Base-by-base conservation (phyloP, 495 filamentous ascomycete genomes). In the Thermothielavioides terrestris region DNA sequence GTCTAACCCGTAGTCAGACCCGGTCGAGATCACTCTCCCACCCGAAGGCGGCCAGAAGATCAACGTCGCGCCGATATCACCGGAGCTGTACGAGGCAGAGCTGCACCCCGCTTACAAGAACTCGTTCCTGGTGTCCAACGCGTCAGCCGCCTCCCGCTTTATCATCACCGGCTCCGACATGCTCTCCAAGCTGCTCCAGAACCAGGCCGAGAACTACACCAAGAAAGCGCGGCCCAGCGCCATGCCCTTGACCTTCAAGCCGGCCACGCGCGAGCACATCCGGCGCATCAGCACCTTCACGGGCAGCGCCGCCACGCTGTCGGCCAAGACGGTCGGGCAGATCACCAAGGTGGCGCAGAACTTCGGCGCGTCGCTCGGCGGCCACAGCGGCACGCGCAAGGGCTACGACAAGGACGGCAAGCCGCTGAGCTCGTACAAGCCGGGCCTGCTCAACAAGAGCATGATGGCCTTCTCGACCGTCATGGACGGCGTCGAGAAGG, bases 401-500 rank as follows among this genome's bases (percentile, higher is more conserved):
- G 77, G 77, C 1, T 73, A 71, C 23, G 82, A 82, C 31, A 76
- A 76, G n/a, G 76, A 86, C 57, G 79, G 80, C 11, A 77, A 79
- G 34, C 74, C 78, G n/a, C 59, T 76, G 15, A 69, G 75, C 0
- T 69, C 72, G 12, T 89, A 88, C 65, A 94, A 95, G 65, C 91
- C 92, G 0, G 91, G 92, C 6, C 68, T 98, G 22, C 63, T 98
- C 51, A 97, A 98, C 66, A 97, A 96, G 69, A 86, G 81, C 30
- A 71, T 98, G 72, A 95, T 98, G 67, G 92, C 92, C 0, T 98
- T 97, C 63, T 83, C 82, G n/a, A 97, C 92, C 0, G 77, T 98
- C 37, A 87, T 88, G 27, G 92, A 98, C 63, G 91, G 91, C 28
- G 84, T 97, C 42, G 89, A 94, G 57, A 79, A 94, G 55, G 83